These are phyloP conservation scores for Scenedesmus sp. DNA, from an alignment of 163 green algal genomes.

Conservation along the genomic window DNA sequence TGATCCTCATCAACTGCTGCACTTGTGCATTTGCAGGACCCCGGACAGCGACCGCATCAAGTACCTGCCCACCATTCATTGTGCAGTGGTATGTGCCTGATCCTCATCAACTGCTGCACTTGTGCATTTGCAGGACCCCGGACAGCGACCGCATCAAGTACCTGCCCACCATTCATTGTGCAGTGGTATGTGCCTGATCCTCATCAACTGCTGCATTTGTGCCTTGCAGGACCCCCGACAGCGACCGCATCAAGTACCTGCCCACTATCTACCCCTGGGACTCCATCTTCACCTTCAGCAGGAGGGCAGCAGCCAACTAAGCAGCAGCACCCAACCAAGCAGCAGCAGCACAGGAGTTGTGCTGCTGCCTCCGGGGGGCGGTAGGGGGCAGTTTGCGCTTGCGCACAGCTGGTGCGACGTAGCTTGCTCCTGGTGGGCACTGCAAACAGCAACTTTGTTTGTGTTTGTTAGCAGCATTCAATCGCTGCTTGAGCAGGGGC, in stretches of 20 bases:
- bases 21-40: conserved; percentile 26
- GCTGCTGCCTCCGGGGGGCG: no score
- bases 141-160: conserved; percentile 69
- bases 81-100: not conserved
- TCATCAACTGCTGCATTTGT: not conserved
- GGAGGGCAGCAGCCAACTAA: conserved; percentile 7
- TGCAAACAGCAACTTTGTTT: no score
- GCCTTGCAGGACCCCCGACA: conserved; percentile 51
- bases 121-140: conserved; percentile 33
- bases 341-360: not conserved
- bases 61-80: conserved; percentile 92
- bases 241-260: conserved; percentile 84
- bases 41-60: conserved; percentile 55
- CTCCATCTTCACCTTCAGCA: conserved; percentile 70
- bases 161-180: conserved; percentile 88
- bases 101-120: not conserved
- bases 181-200: not conserved
- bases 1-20: not conserved
- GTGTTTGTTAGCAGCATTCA: no score
- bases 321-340: not conserved
- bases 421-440: no score
- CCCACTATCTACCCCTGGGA: conserved; percentile 90
- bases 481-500: no score
- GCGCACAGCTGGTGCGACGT: no score
- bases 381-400: no score